Evolutionary conservation across 2,329 filamentous ascomycete genomes (phyloP).

Genomic region (Venturia nashicola): DNA sequence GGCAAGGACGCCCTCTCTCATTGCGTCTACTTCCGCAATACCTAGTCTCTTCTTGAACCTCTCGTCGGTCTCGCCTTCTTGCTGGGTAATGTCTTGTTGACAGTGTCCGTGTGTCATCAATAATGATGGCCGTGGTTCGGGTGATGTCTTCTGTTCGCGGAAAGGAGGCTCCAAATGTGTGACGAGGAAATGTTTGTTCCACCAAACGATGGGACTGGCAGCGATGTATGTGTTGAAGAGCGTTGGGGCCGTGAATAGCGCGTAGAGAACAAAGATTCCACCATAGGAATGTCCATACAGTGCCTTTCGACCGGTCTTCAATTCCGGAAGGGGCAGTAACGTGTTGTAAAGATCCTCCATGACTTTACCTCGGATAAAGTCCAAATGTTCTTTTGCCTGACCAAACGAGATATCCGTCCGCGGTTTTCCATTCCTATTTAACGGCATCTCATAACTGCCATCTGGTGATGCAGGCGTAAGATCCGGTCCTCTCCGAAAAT

Average conservation of each 20-base stretch:
- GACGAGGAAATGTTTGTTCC: constrained; percentile 21
- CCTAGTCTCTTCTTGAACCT: neutral
- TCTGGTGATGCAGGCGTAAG: neutral
- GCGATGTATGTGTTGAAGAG: constrained; percentile 34
- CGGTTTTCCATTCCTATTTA: neutral
- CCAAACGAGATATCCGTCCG: neutral
- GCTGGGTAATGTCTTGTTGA: neutral
- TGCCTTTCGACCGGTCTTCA: constrained; percentile 26
- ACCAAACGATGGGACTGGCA: constrained; percentile 36
- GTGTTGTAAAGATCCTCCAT: neutral
- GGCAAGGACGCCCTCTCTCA: neutral
- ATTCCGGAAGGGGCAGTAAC: constrained; percentile 18
- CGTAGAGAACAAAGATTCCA: constrained; percentile 35
- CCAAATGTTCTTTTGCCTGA: neutral
- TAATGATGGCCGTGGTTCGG: neutral
- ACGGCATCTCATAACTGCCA: neutral
- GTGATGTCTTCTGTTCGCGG: neutral
- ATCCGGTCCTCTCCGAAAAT: neutral
- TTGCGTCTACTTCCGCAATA: neutral
- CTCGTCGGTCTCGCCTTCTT: neutral
- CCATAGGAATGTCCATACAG: constrained; percentile 40
- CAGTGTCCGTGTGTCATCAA: neutral
- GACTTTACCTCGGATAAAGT: neutral
- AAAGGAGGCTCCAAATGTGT: neutral
- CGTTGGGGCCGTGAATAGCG: constrained; percentile 28